Evolutionary conservation across 1,284 basidiomycete genomes (phyloP), one percentile per base, ranked within the genome.

Genomic region (Ceratorhiza oryzae-sativae): DNA sequence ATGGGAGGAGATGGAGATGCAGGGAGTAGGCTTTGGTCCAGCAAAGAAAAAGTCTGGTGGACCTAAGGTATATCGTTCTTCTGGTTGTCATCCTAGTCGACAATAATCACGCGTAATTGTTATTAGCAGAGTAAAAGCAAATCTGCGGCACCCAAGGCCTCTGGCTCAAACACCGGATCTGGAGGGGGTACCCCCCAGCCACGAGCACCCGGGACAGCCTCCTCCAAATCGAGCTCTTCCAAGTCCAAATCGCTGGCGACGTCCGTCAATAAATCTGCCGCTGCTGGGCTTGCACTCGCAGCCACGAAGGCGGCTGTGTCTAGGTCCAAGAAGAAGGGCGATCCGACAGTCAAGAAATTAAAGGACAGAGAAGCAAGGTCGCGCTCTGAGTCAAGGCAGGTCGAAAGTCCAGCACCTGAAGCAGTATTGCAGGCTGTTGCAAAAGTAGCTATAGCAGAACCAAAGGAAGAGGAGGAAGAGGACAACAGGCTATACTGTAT

Each of bases 401-500:
- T 70, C 20, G 67, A 70, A 45, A 70, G 55, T 9, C 67, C 67
- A 3, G 55, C 67, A 15, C 67, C 67, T 15, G 67, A 70, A n/a
- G 61, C 34, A 48, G 59, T 45, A 32, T 15, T 46, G 39, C 59
- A 61, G 32, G 34, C 42, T 9, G 30, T 53, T 20, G 51, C 55
- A 13, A 70, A 70, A 36, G 55, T 70, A 6, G 27, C 67, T 27
- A 59, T 70, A 10, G 53, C 32, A 9, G 67, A 70, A 32, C 67
- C 67, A 10, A 30, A 39, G 9, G 85, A 84, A 15, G 85, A 83
- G 23, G 85, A 83, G 51, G 86, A 83, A 62, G 86, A 86, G 73
- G 91, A 93, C 75, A 90, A 91, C 77, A 88, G 90, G 79, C 79
- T 93, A 62, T 95, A 94, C 76, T 95, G 93, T 77, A 82, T 95